A percentile compares a stretch with the other conserved stretches of the same genome.
These are phyloP conservation scores for Alternaria consortialis DNA, from an alignment of 2,329 filamentous ascomycete species.

Conservation along the genomic window DNA sequence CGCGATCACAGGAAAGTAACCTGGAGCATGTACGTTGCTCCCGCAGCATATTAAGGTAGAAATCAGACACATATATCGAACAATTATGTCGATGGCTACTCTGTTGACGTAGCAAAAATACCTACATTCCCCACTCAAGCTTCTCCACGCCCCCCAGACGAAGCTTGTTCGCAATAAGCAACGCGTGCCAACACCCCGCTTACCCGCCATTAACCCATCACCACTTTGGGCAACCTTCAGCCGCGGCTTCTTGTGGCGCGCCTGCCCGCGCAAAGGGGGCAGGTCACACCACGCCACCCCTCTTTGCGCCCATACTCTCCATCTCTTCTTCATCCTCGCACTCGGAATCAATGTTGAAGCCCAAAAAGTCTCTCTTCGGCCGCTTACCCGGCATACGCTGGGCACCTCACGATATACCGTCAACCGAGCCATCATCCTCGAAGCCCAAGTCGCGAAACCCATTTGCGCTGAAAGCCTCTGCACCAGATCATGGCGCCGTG, in stretches of 20 bases:
- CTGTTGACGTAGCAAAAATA: not conserved
- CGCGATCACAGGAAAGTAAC: not conserved
- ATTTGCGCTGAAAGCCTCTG: slow-evolving; percentile 15
- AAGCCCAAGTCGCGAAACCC: slow-evolving; percentile 30
- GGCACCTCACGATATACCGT: slow-evolving; percentile 39
- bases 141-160: slow-evolving; percentile 8
- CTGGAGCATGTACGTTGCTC: not conserved
- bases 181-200: slow-evolving; percentile 13
- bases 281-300: slow-evolving; percentile 6
- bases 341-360: slow-evolving; percentile 15
- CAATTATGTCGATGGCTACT: not conserved
- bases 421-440: slow-evolving; percentile 6
- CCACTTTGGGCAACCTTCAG: not conserved
- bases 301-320: not conserved
- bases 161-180: slow-evolving; percentile 32
- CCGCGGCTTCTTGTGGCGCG: not conserved
- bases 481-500: slow-evolving; percentile 1
- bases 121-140: not conserved
- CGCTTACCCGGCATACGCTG: slow-evolving; percentile 37
- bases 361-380: slow-evolving; percentile 11
- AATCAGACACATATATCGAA: not conserved
- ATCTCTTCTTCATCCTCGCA: not conserved
- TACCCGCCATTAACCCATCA: slow-evolving; percentile 8
- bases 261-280: not conserved
- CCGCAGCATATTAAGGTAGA: not conserved